Evolutionary conservation across 169 alveolate species (phyloP), one percentile per base, ranked within the genome.

Genomic region (Plasmodium adleri): DNA sequence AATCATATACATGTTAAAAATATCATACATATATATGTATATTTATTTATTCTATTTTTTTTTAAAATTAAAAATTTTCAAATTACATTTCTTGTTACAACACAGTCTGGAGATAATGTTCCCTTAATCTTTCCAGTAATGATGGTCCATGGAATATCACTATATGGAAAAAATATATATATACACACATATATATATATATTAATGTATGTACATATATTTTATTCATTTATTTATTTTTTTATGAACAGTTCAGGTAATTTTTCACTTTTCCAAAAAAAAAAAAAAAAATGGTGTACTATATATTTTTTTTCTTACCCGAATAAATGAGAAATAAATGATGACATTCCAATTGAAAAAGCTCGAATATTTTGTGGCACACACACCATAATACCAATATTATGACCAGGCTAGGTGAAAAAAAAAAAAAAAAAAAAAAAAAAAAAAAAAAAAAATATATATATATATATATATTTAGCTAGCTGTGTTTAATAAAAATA

Each of bases 71-170:
- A 7, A n/a, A n/a, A 28, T 7, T 56, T 49, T 49, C 7, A 10
- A 2, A 26, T 76, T 76, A 78, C 89, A 66, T 78, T 66, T 50
- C 75, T 45, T n/a, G 89, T 78, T 1, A 78, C 89, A 20, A 78
- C 63, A 59, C 89, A 78, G 15, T 78, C 78, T 4, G 89, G 89
- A 10, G 89, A 64, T 3, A 78, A 54, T 2, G 78, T 78, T 26
- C 89, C 89, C 62, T 78, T 78, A 43, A 78, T 78, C 52, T 64
- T 64, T 28, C 89, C 89, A 47, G 54, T 66, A 13, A 78, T 78
- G n/a, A 78, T 49, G 20, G 70, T 64, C 89, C 89, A 78, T 17
- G 89, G 89, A 43, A 78, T 78, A 60, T 78, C 89, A 32, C 89
- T 76, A 24, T 12, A 58, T 9, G 22, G 59, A 28, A 8, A 50